Percentiles rank a stretch among this genome's conserved stretches.
phyloP scores from a whole-genome alignment of 352 stramenopile species.

The Globisporangium alternatum region DNA sequence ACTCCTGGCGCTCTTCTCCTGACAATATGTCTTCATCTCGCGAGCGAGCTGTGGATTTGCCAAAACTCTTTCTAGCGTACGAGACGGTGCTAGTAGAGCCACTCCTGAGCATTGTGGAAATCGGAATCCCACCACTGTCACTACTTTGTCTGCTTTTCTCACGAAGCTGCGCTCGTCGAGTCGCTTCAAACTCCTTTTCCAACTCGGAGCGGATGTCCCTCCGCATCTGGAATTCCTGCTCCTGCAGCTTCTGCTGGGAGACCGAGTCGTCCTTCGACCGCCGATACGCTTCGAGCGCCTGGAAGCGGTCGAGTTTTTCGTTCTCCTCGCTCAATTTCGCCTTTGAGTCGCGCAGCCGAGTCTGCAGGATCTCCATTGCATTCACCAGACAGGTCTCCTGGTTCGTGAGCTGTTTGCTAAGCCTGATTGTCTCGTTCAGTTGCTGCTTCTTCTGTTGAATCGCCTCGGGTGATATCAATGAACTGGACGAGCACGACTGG shows the following conservation, averaged over 20 bases:
- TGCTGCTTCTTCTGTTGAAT: slow-evolving; percentile 19
- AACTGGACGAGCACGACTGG: slow-evolving; percentile 5
- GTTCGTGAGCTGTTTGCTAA: slow-evolving; percentile 25
- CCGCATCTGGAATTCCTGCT: slow-evolving; percentile 42
- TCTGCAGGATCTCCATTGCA: slow-evolving; percentile 31
- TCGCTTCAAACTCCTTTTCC: slow-evolving; percentile 56
- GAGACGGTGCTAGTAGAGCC: neutral
- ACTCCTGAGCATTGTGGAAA: neutral
- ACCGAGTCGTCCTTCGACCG: slow-evolving; percentile 47
- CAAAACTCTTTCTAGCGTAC: neutral
- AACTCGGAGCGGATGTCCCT: slow-evolving; percentile 59
- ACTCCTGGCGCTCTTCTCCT: neutral
- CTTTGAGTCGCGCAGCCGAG: slow-evolving; percentile 25
- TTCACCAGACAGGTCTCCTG: slow-evolving; percentile 27
- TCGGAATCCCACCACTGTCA: neutral
- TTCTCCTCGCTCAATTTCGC: slow-evolving; percentile 28
- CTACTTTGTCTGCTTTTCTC: slow-evolving; percentile 8
- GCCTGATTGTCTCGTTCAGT: slow-evolving; percentile 20
- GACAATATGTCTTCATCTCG: neutral
- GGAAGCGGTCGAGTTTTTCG: slow-evolving; percentile 46
- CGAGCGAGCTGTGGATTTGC: neutral
- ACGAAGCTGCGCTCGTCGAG: slow-evolving; percentile 33
- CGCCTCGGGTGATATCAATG: neutral
- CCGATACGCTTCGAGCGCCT: slow-evolving; percentile 38
- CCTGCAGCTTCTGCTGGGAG: slow-evolving; percentile 32